phyloP scores from a whole-genome alignment of 2,329 filamentous ascomycete genomes.

The Arachnomyces sp. region DNA sequence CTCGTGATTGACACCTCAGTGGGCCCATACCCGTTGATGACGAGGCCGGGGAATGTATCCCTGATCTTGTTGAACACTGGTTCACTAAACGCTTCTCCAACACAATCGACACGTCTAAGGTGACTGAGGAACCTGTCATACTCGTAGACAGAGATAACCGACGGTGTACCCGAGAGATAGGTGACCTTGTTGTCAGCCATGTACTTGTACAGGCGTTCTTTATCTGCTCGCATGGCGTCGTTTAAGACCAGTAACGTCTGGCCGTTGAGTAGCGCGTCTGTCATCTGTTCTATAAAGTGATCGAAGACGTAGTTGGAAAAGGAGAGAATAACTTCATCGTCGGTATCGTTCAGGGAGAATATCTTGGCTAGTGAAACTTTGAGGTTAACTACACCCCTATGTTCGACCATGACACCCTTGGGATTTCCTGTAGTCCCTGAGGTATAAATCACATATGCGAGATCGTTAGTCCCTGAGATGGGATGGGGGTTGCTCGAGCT shows the following conservation, averaged over 20 bases:
- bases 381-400: conserved; percentile 41
- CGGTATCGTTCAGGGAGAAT: neutral
- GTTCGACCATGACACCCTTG: conserved; percentile 51
- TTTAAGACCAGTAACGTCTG: conserved; percentile 28
- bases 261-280: conserved; percentile 37
- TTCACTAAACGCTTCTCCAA: conserved; percentile 2
- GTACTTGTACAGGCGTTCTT: conserved; percentile 20
- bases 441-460: conserved; percentile 3
- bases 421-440: conserved; percentile 25
- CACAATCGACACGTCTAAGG: neutral
- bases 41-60: conserved; percentile 12
- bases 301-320: conserved; percentile 37
- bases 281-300: conserved; percentile 23
- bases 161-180: conserved; percentile 1
- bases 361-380: conserved; percentile 24
- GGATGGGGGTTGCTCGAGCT: neutral
- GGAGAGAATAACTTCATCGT: conserved; percentile 29
- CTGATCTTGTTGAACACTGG: conserved; percentile 1
- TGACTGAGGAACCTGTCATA: neutral
- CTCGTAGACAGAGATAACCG: conserved; percentile 1
- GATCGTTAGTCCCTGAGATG: neutral
- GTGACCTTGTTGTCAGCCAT: conserved; percentile 1
- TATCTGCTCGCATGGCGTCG: conserved; percentile 25
- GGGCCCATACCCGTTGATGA: conserved; percentile 14
- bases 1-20: conserved; percentile 8